Base-by-base conservation (phyloP, 2,329 filamentous ascomycete genomes). In the Apiospora marii region DNA sequence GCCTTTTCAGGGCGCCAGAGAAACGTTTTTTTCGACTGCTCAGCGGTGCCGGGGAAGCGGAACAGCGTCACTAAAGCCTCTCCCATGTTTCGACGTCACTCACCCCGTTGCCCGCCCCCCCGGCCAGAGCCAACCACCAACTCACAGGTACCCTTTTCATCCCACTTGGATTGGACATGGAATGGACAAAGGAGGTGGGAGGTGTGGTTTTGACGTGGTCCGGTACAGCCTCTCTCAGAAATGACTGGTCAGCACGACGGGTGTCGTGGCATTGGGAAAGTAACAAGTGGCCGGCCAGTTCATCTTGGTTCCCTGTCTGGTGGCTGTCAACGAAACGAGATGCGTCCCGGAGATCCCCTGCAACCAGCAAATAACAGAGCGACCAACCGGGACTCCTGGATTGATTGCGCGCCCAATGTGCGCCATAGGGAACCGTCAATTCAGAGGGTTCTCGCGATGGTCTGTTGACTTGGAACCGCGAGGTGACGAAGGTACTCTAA, bases 31-130 rank as follows among this genome's bases (percentile, higher is more conserved):
- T 41, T 41, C 37, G 37, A 41, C 67, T 46, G 67, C 44, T 69
- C 67, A 58, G 30, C 48, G 68, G 68, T 44, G 68, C 48, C 68
- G 68, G 68, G 68, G 68, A 70, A 70, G 68, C 68, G 68, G 68
- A 70, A 58, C 67, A 37, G 34, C 34, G 61, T 49, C 58, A 64
- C 53, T 41, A 61, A 61, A 61, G 53, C 4, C 30, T 61, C 53
- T 64, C 58, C 58, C 58, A 64, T 64, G 58, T 64, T 64, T 64
- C 58, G 58, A 64, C 58, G 58, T 64, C 58, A 64, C 58, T 64
- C 58, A 19, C 13, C 34, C 16, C 27, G 10, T 24, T 14, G 27
- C 51, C 27, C 24, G 24, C 34, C 24, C 48, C 24, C 16, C 19
- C n/a, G 27, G 30, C 51, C 51, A 58, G 41, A 34, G 19, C 58